Evolutionary conservation across 768 basidiomycete species (phyloP).

Genomic region (Chalciporus pseudorubinellus): DNA sequence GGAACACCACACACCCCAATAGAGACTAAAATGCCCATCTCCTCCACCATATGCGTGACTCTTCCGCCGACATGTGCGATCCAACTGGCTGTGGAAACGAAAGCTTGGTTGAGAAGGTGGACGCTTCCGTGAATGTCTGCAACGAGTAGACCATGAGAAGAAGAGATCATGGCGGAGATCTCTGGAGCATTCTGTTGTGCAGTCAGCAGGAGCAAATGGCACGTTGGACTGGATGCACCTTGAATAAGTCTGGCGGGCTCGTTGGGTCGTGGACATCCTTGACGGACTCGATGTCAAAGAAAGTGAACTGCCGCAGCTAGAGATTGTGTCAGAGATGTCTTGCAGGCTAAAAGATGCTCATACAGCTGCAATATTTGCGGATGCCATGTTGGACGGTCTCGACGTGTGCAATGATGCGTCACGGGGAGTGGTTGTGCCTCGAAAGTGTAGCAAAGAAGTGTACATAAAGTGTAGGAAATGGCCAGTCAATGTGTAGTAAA

Average conservation of each 20-base stretch:
- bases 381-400: not conserved
- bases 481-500: no score
- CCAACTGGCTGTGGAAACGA: conserved; percentile 73
- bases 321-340: no score
- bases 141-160: conserved; percentile 65
- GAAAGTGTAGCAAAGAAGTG: not conserved
- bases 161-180: conserved; percentile 66
- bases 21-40: conserved; percentile 78
- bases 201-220: conserved; percentile 1
- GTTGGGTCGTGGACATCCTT: not conserved
- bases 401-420: not conserved
- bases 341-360: no score
- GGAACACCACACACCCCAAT: conserved; percentile 64
- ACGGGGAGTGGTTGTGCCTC: not conserved
- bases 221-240: conserved; percentile 39
- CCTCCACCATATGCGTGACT: conserved; percentile 85
- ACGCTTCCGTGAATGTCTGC: conserved; percentile 86
- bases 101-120: conserved; percentile 71
- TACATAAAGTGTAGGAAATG: not conserved
- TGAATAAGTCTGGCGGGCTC: conserved; percentile 70
- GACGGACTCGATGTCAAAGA: not conserved
- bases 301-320: not conserved
- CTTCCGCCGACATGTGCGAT: conserved; percentile 75
- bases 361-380: not conserved
- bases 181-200: conserved; percentile 55